phyloP scores from a whole-genome alignment of 2,329 filamentous ascomycete genomes.

The Ophiostoma triangulosporum region DNA sequence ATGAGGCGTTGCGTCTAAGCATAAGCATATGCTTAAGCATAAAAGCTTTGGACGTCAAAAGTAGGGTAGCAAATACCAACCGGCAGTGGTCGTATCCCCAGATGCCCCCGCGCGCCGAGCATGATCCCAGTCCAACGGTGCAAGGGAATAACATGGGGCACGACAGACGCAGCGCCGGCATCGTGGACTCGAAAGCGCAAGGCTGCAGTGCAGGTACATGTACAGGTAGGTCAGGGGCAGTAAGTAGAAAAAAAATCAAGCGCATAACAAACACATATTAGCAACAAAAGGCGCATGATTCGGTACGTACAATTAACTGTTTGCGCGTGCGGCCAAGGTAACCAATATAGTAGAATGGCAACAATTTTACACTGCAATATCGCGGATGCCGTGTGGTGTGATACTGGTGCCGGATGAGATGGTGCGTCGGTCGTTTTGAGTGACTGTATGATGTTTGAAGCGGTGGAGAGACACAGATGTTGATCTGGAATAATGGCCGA shows the following conservation, averaged over 20 bases:
- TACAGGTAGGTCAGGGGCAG: background rate
- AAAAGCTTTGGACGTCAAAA: background rate
- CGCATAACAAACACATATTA: too few relatives aligned
- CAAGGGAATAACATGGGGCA: constrained; percentile 15
- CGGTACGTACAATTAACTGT: too few relatives aligned
- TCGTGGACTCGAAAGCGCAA: background rate
- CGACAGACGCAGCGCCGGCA: constrained; percentile 18
- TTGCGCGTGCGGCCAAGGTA: too few relatives aligned
- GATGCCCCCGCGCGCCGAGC: constrained; percentile 1
- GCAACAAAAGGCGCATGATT: too few relatives aligned
- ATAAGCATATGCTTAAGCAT: background rate
- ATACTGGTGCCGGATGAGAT: too few relatives aligned
- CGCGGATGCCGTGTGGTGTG: too few relatives aligned
- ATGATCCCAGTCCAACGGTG: background rate
- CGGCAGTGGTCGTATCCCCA: background rate
- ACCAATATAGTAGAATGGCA: too few relatives aligned
- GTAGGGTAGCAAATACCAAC: background rate
- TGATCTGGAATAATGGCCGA: background rate
- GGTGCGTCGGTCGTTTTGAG: background rate
- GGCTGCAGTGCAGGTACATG: background rate
- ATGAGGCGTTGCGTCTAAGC: background rate
- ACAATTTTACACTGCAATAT: too few relatives aligned
- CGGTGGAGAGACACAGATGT: background rate
- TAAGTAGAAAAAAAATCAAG: too few relatives aligned
- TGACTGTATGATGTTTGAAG: background rate